These are phyloP conservation scores for Blumeria graminis DNA, from an alignment of 2,329 filamentous ascomycete species.

Conservation along the genomic window DNA sequence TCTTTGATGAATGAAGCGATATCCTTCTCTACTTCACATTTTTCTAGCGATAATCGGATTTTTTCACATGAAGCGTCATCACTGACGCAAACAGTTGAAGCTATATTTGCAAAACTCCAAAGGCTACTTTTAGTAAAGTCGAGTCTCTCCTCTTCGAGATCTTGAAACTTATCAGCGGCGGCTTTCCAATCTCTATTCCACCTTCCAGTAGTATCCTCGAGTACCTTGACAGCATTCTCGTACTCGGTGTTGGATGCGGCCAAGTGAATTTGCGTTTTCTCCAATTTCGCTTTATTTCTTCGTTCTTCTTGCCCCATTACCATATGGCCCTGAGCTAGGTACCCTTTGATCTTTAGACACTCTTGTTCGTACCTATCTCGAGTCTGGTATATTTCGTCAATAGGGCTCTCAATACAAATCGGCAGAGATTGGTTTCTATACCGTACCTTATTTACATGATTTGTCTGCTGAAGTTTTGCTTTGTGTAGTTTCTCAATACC, in stretches of 20 bases:
- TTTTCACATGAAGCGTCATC: slow-evolving; percentile 95
- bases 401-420: not conserved
- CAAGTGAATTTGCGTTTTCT: slow-evolving; percentile 94
- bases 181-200: slow-evolving; percentile 99
- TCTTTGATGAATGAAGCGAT: slow-evolving; percentile 76
- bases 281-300: slow-evolving; percentile 94
- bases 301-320: slow-evolving; percentile 98
- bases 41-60: slow-evolving; percentile 74
- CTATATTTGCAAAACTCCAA: slow-evolving; percentile 94
- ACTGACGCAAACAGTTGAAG: slow-evolving; percentile 91
- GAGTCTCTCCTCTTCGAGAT: slow-evolving; percentile 85
- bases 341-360: slow-evolving; percentile 93
- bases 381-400: slow-evolving; percentile 25
- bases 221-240: slow-evolving; percentile 69
- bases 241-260: slow-evolving; percentile 83
- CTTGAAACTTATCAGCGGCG: slow-evolving; percentile 96
- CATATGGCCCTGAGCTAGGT: slow-evolving; percentile 96
- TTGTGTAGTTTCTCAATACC: slow-evolving; percentile 90
- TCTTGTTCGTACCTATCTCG: slow-evolving; percentile 93
- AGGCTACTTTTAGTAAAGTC: slow-evolving; percentile 96
- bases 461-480: slow-evolving; percentile 75
- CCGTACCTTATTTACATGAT: slow-evolving; percentile 65
- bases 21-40: slow-evolving; percentile 92
- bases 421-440: not conserved
- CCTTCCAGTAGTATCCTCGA: slow-evolving; percentile 81